Evolutionary conservation across 2,329 filamentous ascomycete genomes (phyloP).

Genomic region (Claviceps sp.): DNA sequence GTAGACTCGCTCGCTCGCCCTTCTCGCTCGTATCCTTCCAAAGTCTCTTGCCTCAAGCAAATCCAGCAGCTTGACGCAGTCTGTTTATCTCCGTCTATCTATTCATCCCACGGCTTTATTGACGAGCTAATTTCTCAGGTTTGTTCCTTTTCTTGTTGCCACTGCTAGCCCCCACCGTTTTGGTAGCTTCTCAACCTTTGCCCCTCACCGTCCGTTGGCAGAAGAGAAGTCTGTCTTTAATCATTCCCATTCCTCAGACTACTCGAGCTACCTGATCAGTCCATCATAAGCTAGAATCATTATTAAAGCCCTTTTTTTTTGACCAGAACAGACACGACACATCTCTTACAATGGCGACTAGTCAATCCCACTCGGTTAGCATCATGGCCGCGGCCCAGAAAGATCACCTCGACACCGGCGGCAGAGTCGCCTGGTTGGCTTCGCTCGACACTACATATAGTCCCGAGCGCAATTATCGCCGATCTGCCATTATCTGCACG

Average conservation of each 20-base stretch:
- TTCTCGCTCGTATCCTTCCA: not conserved
- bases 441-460: slow-evolving; percentile 77
- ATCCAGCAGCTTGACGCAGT: not conserved
- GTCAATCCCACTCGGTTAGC: slow-evolving; percentile 22
- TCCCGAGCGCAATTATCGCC: slow-evolving; percentile 80
- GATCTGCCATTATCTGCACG: slow-evolving; percentile 97
- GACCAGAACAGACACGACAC: slow-evolving; percentile 1
- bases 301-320: not conserved
- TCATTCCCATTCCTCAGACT: not conserved
- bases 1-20: not conserved
- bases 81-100: not conserved
- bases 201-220: not conserved
- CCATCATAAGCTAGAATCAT: not conserved
- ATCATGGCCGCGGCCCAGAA: slow-evolving; percentile 54
- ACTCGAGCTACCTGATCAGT: not conserved
- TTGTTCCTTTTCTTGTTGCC: not conserved
- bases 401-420: slow-evolving; percentile 72
- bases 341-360: slow-evolving; percentile 19
- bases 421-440: slow-evolving; percentile 52
- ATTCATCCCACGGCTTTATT: not conserved
- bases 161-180: not conserved
- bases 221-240: not conserved
- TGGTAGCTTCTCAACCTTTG: not conserved
- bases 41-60: not conserved
- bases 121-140: not conserved